Conservation (phyloP, 495 filamentous ascomycete genomes). For the Neurospora sp. region DNA sequence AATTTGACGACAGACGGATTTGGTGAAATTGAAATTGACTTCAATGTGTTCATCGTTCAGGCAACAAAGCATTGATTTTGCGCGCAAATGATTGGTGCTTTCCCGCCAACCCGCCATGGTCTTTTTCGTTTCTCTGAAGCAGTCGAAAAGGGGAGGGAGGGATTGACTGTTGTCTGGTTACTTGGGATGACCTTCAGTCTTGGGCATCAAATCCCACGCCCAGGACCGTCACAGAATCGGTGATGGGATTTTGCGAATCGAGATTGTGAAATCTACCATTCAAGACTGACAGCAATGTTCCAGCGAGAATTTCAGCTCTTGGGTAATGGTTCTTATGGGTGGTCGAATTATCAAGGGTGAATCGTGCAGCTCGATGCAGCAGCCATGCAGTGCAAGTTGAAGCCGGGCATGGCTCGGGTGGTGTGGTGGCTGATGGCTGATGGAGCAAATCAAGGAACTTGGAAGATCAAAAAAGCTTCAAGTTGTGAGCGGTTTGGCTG, state of each 20-base stretch:
- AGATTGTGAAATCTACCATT: background rate
- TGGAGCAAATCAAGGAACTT: background rate
- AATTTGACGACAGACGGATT: background rate
- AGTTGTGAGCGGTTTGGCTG: background rate
- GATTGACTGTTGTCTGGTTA: background rate
- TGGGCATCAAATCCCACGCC: background rate
- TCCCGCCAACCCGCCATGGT: no score
- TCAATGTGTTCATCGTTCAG: background rate
- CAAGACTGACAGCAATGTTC: background rate
- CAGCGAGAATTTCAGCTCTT: background rate
- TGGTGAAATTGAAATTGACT: background rate
- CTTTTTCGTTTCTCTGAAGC: background rate
- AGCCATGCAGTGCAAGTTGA: background rate
- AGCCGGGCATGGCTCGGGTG: background rate
- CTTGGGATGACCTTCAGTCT: background rate
- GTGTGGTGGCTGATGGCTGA: background rate
- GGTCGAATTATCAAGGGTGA: background rate
- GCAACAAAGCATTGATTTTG: background rate
- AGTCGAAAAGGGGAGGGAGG: background rate
- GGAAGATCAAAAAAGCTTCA: background rate
- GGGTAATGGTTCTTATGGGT: background rate
- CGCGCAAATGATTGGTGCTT: background rate
- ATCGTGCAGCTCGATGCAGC: background rate
- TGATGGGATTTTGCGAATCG: background rate
- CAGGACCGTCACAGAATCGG: background rate